Conservation (phyloP, 2,329 filamentous ascomycete genomes). For the Phaeoacremonium minimum region DNA sequence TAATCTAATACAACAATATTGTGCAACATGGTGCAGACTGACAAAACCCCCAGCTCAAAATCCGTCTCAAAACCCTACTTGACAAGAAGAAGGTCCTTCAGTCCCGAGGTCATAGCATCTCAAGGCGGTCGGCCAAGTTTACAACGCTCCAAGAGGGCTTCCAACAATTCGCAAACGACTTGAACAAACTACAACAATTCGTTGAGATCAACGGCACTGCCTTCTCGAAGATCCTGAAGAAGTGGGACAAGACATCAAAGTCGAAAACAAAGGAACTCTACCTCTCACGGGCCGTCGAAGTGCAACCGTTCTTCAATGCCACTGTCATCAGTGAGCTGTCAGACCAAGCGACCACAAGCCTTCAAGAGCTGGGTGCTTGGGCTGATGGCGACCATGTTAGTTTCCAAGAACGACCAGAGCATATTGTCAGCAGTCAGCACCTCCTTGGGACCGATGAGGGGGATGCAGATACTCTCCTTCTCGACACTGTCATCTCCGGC, state of each 20-base stretch:
- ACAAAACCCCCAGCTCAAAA: conserved; percentile 64
- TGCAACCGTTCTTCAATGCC: conserved; percentile 97
- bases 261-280: conserved; percentile 98
- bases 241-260: conserved; percentile 99
- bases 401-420: conserved; percentile 52
- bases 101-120: conserved; percentile 72
- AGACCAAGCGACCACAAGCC: conserved; percentile 92
- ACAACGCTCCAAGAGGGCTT: conserved; percentile 95
- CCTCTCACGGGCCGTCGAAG: conserved; percentile 90
- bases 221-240: conserved; percentile 98
- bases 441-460: conserved; percentile 76
- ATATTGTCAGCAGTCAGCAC: conserved; percentile 62
- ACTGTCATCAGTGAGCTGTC: conserved; percentile 95
- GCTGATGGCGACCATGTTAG: conserved; percentile 92
- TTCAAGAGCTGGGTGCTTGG: conserved; percentile 94
- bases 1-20: conserved; percentile 32
- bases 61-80: conserved; percentile 84
- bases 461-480: conserved; percentile 81
- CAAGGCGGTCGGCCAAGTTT: conserved; percentile 87
- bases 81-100: conserved; percentile 94
- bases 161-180: conserved; percentile 91
- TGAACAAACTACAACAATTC: conserved; percentile 98
- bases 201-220: conserved; percentile 97
- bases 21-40: conserved; percentile 19
- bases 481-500: conserved; percentile 81